Conservation (phyloP, 2,329 filamentous ascomycete genomes). For the Hypomyces perniciosus region DNA sequence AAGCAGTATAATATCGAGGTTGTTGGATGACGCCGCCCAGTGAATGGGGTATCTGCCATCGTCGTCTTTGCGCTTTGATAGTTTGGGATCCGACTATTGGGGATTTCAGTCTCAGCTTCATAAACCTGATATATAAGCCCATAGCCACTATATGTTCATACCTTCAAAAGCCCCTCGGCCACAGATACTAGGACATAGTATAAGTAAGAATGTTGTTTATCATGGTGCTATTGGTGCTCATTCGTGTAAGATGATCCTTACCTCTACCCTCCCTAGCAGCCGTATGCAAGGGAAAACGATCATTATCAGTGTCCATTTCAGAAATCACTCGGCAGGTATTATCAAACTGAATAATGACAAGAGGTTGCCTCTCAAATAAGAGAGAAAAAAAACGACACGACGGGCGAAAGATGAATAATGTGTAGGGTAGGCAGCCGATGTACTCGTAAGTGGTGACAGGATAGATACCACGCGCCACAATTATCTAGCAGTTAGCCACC, state of each 20-base stretch:
- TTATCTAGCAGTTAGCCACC: no score
- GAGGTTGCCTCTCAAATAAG: no score
- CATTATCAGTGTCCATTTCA: conserved; percentile 31
- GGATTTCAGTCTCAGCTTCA: not conserved
- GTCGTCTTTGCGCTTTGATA: conserved; percentile 66
- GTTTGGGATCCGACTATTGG: conserved; percentile 67
- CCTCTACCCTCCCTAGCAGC: conserved; percentile 80
- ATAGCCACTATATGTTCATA: not conserved
- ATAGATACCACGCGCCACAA: not conserved
- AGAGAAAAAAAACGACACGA: no score
- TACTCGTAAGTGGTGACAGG: not conserved
- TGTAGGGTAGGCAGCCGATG: not conserved
- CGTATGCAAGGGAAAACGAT: conserved; percentile 79
- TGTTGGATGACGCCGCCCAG: conserved; percentile 87
- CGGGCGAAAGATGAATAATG: not conserved
- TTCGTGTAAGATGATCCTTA: conserved; percentile 35
- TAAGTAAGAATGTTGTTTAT: not conserved
- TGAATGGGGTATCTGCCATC: conserved; percentile 89
- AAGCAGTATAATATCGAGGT: conserved; percentile 64
- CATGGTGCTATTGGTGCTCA: not conserved
- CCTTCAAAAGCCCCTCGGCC: conserved; percentile 56
- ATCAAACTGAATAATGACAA: no score
- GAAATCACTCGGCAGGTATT: not conserved
- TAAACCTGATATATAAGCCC: not conserved
- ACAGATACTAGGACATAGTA: conserved; percentile 46